These are phyloP conservation scores for Cyphellophora attinorum DNA, from an alignment of 2,329 filamentous ascomycete genomes.

Conservation along the genomic window DNA sequence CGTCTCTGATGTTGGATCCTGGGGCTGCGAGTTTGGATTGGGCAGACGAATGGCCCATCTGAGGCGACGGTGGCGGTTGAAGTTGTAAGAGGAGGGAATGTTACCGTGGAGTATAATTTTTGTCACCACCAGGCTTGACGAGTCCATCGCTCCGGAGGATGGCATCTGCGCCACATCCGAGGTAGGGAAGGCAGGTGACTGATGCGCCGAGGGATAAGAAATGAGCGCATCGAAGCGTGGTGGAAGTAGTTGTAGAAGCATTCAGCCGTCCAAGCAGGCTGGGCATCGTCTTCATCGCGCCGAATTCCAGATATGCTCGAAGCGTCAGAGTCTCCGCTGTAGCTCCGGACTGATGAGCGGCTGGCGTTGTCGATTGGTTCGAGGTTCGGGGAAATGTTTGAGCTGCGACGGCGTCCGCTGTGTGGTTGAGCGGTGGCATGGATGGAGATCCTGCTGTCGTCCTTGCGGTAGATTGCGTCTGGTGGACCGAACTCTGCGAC, in stretches of 20 bases:
- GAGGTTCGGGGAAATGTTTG: conserved; percentile 24
- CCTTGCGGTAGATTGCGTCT: conserved; percentile 87
- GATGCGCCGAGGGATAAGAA: conserved; percentile 50
- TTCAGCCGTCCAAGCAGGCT: conserved; percentile 35
- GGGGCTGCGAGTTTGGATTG: conserved; percentile 28
- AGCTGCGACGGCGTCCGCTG: conserved; percentile 27
- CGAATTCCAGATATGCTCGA: conserved; percentile 48
- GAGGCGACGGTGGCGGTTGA: conserved; percentile 85
- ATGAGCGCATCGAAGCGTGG: conserved; percentile 84
- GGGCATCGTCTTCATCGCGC: conserved; percentile 48
- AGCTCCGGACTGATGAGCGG: conserved; percentile 62
- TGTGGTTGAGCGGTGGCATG: conserved; percentile 52
- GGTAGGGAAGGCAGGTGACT: background rate
- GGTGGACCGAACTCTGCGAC: conserved; percentile 85
- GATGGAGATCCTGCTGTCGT: conserved; percentile 79
- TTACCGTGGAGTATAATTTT: conserved; percentile 94
- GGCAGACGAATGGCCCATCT: conserved; percentile 65
- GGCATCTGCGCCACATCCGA: background rate
- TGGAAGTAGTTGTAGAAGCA: conserved; percentile 98
- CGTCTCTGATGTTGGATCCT: conserved; percentile 67
- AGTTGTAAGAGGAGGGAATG: conserved; percentile 89
- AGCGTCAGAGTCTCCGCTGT: conserved; percentile 57
- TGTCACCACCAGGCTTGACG: conserved; percentile 62
- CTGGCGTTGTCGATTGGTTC: conserved; percentile 55
- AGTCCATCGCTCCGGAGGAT: conserved; percentile 3